A percentile compares a stretch with the other conserved stretches of the same genome.
phyloP scores from a whole-genome alignment of 768 basidiomycete genomes.

The Hygrophorus pudorinus region DNA sequence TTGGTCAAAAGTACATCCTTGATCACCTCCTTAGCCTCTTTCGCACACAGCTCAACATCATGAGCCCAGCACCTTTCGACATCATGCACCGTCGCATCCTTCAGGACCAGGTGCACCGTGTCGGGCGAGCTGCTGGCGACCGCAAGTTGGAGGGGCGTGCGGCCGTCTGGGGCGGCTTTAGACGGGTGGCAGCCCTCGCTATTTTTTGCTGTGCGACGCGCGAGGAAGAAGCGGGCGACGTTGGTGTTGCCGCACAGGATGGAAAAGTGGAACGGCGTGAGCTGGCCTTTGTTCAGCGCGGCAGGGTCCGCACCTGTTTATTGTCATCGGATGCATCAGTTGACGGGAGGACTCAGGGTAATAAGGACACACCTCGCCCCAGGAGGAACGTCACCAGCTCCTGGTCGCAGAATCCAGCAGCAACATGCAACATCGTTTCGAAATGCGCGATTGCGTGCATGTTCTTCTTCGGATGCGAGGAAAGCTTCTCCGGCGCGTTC shows the following conservation, averaged over 20 bases:
- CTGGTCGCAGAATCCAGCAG: conserved; percentile 23
- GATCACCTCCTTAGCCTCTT: conserved; percentile 9
- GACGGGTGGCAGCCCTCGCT: conserved; percentile 26
- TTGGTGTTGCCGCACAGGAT: conserved; percentile 23
- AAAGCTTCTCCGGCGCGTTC: conserved; percentile 18
- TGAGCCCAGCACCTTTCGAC: conserved; percentile 25
- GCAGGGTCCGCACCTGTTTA: conserved; percentile 21
- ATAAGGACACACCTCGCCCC: conserved; percentile 20
- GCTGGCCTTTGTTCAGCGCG: conserved; percentile 20
- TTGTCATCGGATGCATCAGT: neutral
- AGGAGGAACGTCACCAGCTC: conserved; percentile 22
- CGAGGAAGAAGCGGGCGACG: conserved; percentile 23
- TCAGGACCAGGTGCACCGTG: conserved; percentile 24
- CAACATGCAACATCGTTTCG: conserved; percentile 27
- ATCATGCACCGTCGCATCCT: conserved; percentile 29
- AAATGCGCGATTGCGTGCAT: conserved; percentile 14
- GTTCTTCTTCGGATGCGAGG: conserved; percentile 16
- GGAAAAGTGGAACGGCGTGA: conserved; percentile 26
- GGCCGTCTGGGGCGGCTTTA: conserved; percentile 22
- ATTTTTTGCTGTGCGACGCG: conserved; percentile 18
- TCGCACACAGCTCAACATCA: neutral
- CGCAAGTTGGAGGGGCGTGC: conserved; percentile 27
- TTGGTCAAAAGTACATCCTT: conserved; percentile 23
- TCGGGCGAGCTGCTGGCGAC: conserved; percentile 19
- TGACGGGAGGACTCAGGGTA: neutral